Conservation (phyloP, 2,329 filamentous ascomycete species). For the Catunica adiposa region DNA sequence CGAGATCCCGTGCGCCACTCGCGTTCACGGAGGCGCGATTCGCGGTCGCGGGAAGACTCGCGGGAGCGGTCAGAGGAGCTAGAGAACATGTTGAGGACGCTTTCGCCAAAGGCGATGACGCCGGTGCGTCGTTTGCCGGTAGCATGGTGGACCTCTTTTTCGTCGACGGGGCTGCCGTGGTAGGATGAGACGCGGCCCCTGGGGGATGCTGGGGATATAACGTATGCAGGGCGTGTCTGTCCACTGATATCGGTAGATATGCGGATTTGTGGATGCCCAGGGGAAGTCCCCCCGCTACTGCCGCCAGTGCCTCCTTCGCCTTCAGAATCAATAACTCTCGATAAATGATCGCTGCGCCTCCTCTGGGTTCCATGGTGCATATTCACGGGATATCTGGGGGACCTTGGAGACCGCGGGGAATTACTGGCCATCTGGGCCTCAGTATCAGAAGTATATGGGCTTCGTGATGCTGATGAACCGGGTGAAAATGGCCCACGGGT, state of each 20-base stretch:
- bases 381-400: conserved; percentile 1
- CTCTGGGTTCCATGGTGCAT: neutral
- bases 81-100: conserved; percentile 7
- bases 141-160: neutral
- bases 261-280: conserved; percentile 5
- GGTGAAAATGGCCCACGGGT: conserved; percentile 9
- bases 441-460: conserved; percentile 1
- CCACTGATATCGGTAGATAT: conserved; percentile 5
- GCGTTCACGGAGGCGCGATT: conserved; percentile 6
- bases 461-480: neutral
- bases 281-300: neutral
- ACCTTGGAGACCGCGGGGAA: conserved; percentile 1
- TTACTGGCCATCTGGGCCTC: neutral
- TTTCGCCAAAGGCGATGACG: neutral
- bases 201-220: conserved; percentile 8
- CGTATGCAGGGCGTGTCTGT: neutral
- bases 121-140: conserved; percentile 7
- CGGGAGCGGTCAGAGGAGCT: neutral
- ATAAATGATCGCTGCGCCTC: conserved; percentile 1
- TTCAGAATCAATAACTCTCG: neutral
- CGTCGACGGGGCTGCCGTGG: conserved; percentile 5
- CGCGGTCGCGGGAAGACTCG: conserved; percentile 7
- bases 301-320: neutral
- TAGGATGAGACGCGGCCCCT: neutral
- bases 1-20: conserved; percentile 3